phyloP scores from a whole-genome alignment of 1,284 basidiomycete genomes.

The Malassezia brasiliensis region DNA sequence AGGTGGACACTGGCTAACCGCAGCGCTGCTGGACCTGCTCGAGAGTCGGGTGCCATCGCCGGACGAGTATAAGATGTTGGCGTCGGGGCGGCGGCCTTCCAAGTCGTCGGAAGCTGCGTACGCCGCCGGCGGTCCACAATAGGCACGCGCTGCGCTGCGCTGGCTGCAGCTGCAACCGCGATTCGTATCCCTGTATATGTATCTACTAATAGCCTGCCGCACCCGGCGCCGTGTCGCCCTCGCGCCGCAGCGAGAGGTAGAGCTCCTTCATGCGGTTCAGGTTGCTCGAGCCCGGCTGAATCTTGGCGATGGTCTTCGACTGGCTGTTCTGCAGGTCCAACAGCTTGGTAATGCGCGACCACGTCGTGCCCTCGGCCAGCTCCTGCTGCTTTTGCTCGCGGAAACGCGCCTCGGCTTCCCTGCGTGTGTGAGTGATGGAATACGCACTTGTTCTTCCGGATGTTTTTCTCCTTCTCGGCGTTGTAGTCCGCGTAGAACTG shows the following conservation, averaged over 20 bases:
- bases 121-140: no score
- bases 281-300: slow-evolving; percentile 79
- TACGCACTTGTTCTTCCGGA: slow-evolving; percentile 72
- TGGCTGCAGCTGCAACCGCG: no score
- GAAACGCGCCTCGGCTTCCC: slow-evolving; percentile 75
- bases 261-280: slow-evolving; percentile 71
- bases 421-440: slow-evolving; percentile 58
- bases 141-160: no score
- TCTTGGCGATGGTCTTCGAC: slow-evolving; percentile 83
- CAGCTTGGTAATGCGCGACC: slow-evolving; percentile 81
- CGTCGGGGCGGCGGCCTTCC: slow-evolving; percentile 12
- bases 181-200: background rate
- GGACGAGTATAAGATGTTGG: slow-evolving; percentile 18
- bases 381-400: slow-evolving; percentile 63
- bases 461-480: slow-evolving; percentile 79
- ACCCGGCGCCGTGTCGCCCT: slow-evolving; percentile 43
- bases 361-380: slow-evolving; percentile 82
- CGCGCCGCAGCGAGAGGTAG: slow-evolving; percentile 34
- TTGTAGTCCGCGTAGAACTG: slow-evolving; percentile 92
- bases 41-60: slow-evolving; percentile 9
- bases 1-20: background rate
- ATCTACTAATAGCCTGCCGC: slow-evolving; percentile 36
- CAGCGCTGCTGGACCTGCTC: slow-evolving; percentile 12
- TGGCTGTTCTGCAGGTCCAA: slow-evolving; percentile 86
- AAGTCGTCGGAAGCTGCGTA: background rate